Evolutionary conservation across 176 grass and related monocot species (phyloP).

Genomic region (Chrysopogon serrulatus): DNA sequence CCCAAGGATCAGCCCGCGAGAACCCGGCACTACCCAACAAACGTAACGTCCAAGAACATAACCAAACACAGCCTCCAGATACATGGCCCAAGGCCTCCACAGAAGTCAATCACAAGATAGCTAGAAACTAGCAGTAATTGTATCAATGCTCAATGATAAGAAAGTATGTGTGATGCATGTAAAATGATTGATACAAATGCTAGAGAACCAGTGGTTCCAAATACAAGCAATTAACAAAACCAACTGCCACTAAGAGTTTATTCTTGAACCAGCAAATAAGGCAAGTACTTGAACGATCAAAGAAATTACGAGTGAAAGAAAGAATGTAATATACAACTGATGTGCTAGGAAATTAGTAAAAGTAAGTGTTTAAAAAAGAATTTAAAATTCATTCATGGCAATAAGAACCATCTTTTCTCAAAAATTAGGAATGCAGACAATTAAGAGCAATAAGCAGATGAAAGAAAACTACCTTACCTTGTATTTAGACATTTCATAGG

Average conservation of each 20-base stretch:
- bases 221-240: not conserved
- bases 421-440: not conserved
- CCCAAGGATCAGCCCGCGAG: too few relatives aligned
- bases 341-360: not conserved
- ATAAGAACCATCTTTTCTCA: not conserved
- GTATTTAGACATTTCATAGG: slow-evolving; percentile 49
- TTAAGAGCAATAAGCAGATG: not conserved
- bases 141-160: not conserved
- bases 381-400: not conserved
- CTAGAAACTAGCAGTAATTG: not conserved
- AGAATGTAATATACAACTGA: not conserved
- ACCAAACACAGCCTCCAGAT: too few relatives aligned
- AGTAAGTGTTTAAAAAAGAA: not conserved
- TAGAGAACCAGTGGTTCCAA: not conserved
- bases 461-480: slow-evolving; percentile 61
- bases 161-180: not conserved
- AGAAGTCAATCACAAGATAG: not conserved
- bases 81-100: too few relatives aligned
- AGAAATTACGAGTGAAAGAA: not conserved
- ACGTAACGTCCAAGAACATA: too few relatives aligned
- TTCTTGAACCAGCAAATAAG: not conserved
- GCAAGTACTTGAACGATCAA: not conserved
- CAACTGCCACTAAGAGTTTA: not conserved
- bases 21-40: too few relatives aligned
- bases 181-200: not conserved